A percentile compares a stretch with the other conserved stretches of the same genome.
phyloP scores from a whole-genome alignment of 23 red algal genomes.

The Gracilariopsis chorda region DNA sequence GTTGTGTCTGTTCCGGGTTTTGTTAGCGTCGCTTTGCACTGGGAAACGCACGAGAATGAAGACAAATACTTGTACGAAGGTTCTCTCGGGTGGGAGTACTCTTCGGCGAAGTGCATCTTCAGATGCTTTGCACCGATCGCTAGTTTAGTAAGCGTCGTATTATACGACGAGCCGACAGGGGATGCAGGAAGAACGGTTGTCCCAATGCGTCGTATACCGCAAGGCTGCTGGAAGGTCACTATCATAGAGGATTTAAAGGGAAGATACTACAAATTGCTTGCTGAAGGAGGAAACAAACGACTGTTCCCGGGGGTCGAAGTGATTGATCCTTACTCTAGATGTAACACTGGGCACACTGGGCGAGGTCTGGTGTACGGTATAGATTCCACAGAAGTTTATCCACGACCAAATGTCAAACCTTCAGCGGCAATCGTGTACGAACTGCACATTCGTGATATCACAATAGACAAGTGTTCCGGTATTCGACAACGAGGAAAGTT shows the following conservation, averaged over 20 bases:
- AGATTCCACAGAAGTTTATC: conserved; percentile 44
- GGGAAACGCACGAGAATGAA: conserved; percentile 55
- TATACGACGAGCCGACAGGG: conserved; percentile 56
- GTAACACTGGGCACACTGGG: conserved; percentile 77
- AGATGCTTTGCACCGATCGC: conserved; percentile 82
- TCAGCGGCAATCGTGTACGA: conserved; percentile 72
- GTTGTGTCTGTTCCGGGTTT: conserved; percentile 35
- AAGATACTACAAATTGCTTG: conserved; percentile 81
- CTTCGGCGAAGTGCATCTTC: conserved; percentile 24
- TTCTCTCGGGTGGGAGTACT: conserved; percentile 68
- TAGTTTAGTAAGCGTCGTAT: conserved; percentile 43
- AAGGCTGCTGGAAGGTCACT: conserved; percentile 77
- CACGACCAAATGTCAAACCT: conserved; percentile 29
- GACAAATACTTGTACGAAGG: conserved; percentile 82
- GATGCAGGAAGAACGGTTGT: conserved; percentile 35
- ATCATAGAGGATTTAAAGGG: conserved; percentile 64
- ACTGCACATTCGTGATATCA: conserved; percentile 77
- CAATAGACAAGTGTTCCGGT: conserved; percentile 54
- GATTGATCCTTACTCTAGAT: conserved; percentile 86
- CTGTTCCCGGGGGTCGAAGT: conserved; percentile 88
- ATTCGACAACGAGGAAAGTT: conserved; percentile 71
- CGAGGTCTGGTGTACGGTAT: conserved; percentile 74
- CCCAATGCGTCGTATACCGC: conserved; percentile 80
- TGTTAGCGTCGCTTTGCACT: conserved; percentile 8
- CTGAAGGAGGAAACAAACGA: conserved; percentile 62